Evolutionary conservation across 441 rosid species (phyloP).

Genomic region (Mallotus japonicus): DNA sequence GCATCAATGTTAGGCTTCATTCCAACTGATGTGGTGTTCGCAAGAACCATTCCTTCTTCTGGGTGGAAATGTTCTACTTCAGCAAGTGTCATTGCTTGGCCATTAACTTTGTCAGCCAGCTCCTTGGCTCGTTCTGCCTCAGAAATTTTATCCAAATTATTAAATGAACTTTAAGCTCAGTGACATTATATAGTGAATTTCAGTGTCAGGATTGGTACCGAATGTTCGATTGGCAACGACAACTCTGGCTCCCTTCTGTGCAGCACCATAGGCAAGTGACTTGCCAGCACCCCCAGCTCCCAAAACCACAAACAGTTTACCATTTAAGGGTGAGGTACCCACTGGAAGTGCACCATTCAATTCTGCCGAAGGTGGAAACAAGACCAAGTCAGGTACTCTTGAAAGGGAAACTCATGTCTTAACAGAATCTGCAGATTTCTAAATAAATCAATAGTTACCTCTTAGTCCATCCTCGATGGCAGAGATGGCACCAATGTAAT

Average conservation of each 20-base stretch:
- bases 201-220: constrained; percentile 30
- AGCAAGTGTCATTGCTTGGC: constrained; percentile 43
- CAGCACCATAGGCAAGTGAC: constrained; percentile 55
- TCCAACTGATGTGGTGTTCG: constrained; percentile 54
- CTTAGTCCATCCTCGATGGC: constrained; percentile 55
- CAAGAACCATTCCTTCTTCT: constrained; percentile 57
- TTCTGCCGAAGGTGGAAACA: constrained; percentile 10
- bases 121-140: constrained; percentile 43
- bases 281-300: constrained; percentile 66
- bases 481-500: constrained; percentile 52
- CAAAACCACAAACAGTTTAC: constrained; percentile 46
- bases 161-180: background rate
- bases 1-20: constrained; percentile 46
- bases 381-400: background rate
- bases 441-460: constrained; percentile 28
- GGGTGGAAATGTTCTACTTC: constrained; percentile 47
- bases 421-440: background rate
- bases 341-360: constrained; percentile 18
- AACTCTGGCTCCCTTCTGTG: constrained; percentile 51
- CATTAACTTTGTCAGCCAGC: constrained; percentile 44
- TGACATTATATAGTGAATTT: background rate
- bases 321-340: constrained; percentile 37
- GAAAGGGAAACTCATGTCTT: background rate
- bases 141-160: background rate
- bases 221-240: constrained; percentile 47